Evolutionary conservation across 2,329 filamentous ascomycete species (phyloP).

Genomic region (Leptosphaerulina australis): DNA sequence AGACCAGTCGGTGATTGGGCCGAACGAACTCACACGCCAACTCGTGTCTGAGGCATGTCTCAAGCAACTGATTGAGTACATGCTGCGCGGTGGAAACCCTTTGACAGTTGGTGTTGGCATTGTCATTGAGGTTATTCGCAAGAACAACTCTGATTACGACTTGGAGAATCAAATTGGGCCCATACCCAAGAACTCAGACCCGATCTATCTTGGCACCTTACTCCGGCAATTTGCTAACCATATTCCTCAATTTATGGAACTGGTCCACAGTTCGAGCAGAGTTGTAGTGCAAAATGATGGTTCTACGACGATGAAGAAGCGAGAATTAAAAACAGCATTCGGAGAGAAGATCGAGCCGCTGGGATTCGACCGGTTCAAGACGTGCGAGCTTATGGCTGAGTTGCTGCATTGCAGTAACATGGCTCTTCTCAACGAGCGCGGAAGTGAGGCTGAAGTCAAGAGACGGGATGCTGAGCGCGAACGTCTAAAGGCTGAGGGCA

Average conservation of each 20-base stretch:
- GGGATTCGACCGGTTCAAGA: slow-evolving; percentile 98
- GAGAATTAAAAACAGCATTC: slow-evolving; percentile 83
- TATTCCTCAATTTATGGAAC: slow-evolving; percentile 90
- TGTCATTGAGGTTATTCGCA: slow-evolving; percentile 96
- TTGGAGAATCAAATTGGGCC: slow-evolving; percentile 85
- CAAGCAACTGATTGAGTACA: slow-evolving; percentile 82
- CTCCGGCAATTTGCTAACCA: slow-evolving; percentile 87
- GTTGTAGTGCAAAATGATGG: slow-evolving; percentile 62
- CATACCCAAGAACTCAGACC: slow-evolving; percentile 82
- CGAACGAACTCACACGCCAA: slow-evolving; percentile 94
- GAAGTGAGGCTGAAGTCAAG: slow-evolving; percentile 84
- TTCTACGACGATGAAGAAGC: slow-evolving; percentile 68
- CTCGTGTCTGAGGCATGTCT: slow-evolving; percentile 87
- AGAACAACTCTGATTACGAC: slow-evolving; percentile 99
- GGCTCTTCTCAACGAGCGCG: slow-evolving; percentile 89
- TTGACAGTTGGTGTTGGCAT: slow-evolving; percentile 96
- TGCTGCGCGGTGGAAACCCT: slow-evolving; percentile 92
- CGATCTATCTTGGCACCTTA: slow-evolving; percentile 92
- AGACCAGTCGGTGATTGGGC: slow-evolving; percentile 97
- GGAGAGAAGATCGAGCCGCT: slow-evolving; percentile 89
- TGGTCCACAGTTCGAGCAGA: slow-evolving; percentile 77
- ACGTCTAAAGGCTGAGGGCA: slow-evolving; percentile 76
- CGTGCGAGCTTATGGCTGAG: slow-evolving; percentile 98
- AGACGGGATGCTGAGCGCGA: slow-evolving; percentile 82
- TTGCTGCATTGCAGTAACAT: slow-evolving; percentile 98